These are phyloP conservation scores for Albophoma yamanashiensis DNA, from an alignment of 2,329 filamentous ascomycete species.

Conservation along the genomic window DNA sequence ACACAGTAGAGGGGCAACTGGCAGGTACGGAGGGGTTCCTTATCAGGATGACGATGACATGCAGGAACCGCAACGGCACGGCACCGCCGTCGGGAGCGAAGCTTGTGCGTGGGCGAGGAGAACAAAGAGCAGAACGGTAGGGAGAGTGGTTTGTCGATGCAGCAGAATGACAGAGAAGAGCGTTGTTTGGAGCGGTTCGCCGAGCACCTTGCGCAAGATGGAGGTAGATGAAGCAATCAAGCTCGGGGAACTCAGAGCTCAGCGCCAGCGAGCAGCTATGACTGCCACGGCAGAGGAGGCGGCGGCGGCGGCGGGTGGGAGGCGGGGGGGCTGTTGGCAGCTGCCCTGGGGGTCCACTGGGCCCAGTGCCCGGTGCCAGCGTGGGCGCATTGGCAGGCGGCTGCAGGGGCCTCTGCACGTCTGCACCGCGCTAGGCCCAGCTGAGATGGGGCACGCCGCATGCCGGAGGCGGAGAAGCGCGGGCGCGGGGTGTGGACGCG, in stretches of 20 bases:
- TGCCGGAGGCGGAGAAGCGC: background rate
- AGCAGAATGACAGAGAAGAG: background rate
- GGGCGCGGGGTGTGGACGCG: background rate
- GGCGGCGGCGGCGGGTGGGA: background rate
- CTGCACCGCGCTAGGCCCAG: background rate
- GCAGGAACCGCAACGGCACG: background rate
- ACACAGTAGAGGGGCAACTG: background rate
- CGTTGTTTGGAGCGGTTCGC: background rate
- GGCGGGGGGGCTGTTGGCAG: background rate
- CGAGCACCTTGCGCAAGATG: background rate
- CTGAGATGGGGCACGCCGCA: background rate
- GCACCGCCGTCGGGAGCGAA: background rate
- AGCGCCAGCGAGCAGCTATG: background rate
- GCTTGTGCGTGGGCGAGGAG: background rate
- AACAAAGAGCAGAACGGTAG: background rate
- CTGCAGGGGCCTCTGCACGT: background rate
- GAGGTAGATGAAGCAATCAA: slow-evolving; percentile 1
- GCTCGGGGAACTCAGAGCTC: background rate
- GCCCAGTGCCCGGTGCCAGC: background rate
- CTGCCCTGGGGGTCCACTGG: background rate
- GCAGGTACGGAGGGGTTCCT: slow-evolving; percentile 3
- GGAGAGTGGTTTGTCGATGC: background rate
- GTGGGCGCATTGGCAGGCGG: background rate
- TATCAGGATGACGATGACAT: background rate
- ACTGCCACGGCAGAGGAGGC: background rate